These are phyloP conservation scores for Hyaloperonospora brassicae DNA, from an alignment of 352 stramenopile genomes.

Conservation along the genomic window DNA sequence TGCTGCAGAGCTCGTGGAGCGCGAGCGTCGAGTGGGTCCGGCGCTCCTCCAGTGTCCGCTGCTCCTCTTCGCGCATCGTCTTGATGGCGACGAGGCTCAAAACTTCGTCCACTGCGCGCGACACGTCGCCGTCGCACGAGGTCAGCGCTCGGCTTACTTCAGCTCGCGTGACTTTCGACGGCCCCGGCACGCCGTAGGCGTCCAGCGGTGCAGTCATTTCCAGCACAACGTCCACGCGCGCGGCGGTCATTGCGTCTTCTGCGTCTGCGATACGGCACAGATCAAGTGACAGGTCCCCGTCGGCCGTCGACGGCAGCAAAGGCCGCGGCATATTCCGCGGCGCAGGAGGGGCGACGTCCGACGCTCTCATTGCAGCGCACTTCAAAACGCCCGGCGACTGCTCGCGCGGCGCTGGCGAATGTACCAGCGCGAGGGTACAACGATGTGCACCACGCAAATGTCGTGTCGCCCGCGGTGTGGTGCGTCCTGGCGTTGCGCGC, in stretches of 20 bases:
- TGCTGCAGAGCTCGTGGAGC: conserved; percentile 46
- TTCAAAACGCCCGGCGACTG: too few relatives aligned
- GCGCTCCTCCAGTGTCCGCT: conserved; percentile 16
- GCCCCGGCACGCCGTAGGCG: conserved; percentile 33
- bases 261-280: conserved; percentile 1
- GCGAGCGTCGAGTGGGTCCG: conserved; percentile 29
- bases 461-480: background rate
- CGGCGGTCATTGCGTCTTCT: conserved; percentile 3
- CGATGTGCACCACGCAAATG: background rate
- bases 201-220: conserved; percentile 41
- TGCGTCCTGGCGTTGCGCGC: background rate
- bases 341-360: too few relatives aligned
- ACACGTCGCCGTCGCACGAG: conserved; percentile 35
- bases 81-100: conserved; percentile 49
- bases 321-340: conserved; percentile 5
- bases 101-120: conserved; percentile 48
- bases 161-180: conserved; percentile 22
- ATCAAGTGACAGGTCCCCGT: conserved; percentile 3
- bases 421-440: background rate
- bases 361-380: too few relatives aligned
- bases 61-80: conserved; percentile 33
- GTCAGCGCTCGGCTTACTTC: conserved; percentile 33
- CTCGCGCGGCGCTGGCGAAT: too few relatives aligned
- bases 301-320: conserved; percentile 16
- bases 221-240: conserved; percentile 40